Percentiles rank a stretch among this genome's conserved stretches.
phyloP scores from a whole-genome alignment of 2,329 filamentous ascomycete genomes.

The Aspergillus neotritici region DNA sequence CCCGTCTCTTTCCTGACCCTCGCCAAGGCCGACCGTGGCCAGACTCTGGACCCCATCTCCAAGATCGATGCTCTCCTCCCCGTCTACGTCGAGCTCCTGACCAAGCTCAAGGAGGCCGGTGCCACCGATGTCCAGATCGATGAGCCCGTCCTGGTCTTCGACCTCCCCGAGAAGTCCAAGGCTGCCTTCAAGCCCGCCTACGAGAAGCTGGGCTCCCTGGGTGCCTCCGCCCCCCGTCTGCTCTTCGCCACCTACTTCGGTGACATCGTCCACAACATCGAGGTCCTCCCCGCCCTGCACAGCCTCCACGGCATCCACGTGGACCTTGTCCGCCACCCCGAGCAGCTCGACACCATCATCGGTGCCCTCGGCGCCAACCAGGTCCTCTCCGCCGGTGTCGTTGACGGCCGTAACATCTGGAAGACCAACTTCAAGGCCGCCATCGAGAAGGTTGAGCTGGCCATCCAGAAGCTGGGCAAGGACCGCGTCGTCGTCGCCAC shows the following conservation, averaged over 20 bases:
- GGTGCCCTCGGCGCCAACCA: slow-evolving; percentile 81
- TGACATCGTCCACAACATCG: slow-evolving; percentile 98
- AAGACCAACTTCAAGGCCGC: slow-evolving; percentile 98
- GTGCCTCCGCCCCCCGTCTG: slow-evolving; percentile 76
- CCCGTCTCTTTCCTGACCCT: slow-evolving; percentile 97
- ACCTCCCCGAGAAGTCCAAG: slow-evolving; percentile 85
- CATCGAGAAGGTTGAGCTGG: slow-evolving; percentile 83
- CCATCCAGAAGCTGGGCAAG: slow-evolving; percentile 93
- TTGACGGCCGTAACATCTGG: slow-evolving; percentile 99
- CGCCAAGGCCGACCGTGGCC: slow-evolving; percentile 95
- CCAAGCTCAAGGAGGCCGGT: slow-evolving; percentile 91
- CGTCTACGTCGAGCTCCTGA: slow-evolving; percentile 87
- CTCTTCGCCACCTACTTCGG: slow-evolving; percentile 97
- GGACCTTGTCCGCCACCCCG: slow-evolving; percentile 95
- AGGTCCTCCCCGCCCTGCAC: slow-evolving; percentile 68
- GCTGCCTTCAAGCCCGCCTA: slow-evolving; percentile 97
- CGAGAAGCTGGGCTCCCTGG: slow-evolving; percentile 69
- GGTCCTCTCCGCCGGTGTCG: slow-evolving; percentile 88
- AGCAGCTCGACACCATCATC: slow-evolving; percentile 86
- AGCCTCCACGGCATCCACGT: slow-evolving; percentile 82
- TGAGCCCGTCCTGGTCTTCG: slow-evolving; percentile 93
- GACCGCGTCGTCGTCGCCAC: slow-evolving; percentile 95
- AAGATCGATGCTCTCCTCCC: slow-evolving; percentile 90
- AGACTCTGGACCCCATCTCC: slow-evolving; percentile 87
- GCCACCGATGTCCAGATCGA: slow-evolving; percentile 97